Evolutionary conservation across 2,329 filamentous ascomycete genomes (phyloP), one percentile per base, ranked within the genome.

Genomic region (Hymenoscyphus repandus): DNA sequence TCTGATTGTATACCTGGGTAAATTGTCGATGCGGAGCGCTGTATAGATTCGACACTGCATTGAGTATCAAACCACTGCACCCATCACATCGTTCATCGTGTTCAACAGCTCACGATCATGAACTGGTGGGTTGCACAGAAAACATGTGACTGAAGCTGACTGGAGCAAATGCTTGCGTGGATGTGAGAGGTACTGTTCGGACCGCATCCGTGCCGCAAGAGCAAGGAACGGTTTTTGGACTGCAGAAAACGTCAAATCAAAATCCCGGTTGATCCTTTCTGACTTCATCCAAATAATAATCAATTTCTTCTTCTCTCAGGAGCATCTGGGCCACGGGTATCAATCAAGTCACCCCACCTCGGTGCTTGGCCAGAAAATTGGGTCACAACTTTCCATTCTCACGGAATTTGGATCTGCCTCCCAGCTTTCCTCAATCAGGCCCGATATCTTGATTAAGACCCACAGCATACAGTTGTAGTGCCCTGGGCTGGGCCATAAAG

Each of bases 41-140:
- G 9, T 38, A 11, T 30, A 38, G 37, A 32, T 47, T 38, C 44
- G 44, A 47, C 27, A 39, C 22, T 15, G 44, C 33, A 30, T 30
- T 44, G 11, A 31, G 36, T 27, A 34, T 31, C 44, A 38, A 27
- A 47, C 39, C 38, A 36, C 31, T 49, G 39, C 47, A 49, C 32
- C 31, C 39, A 43, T 49, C 46, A 49, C 38, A 49, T 31, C 46
- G 46, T 38, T 49, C 27, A 49, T 15, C 13, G 36, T 36, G 39
- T 15, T 42, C 22, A 27, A 27, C 22, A 27, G 7, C 22, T 27
- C 22, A 4, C 22, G 22, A 13, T 11, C 12, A 15, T 30, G 30
- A 36, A 38, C 18, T 40, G 5, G 34, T 41, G 22, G 22, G 45
- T 41, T n/a, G 31, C 45, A 47, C 47, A 27, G 27, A 18, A 49